These are phyloP conservation scores for Phytophthora constricta DNA, from an alignment of 352 stramenopile species.

Conservation along the genomic window DNA sequence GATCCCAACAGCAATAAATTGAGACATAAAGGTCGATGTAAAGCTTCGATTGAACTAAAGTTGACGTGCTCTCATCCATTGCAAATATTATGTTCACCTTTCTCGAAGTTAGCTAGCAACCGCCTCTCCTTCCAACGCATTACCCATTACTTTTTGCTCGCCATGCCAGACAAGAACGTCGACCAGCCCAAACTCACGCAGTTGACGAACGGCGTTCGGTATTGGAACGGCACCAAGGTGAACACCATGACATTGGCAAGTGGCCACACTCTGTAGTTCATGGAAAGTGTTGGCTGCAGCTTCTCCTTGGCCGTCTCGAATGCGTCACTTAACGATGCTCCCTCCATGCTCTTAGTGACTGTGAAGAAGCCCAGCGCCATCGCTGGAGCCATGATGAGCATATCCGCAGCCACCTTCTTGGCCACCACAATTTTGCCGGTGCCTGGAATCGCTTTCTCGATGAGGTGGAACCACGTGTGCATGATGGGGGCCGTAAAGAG, in stretches of 20 bases:
- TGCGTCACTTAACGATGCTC: constrained; percentile 37
- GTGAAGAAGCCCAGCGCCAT: constrained; percentile 55
- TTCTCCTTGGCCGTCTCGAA: constrained; percentile 46
- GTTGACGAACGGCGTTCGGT: constrained; percentile 61
- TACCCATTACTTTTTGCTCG: constrained; percentile 41
- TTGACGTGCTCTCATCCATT: no score
- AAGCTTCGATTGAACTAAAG: no score
- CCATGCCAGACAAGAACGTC: constrained; percentile 54
- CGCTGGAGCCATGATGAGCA: constrained; percentile 48
- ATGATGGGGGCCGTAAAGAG: constrained; percentile 86
- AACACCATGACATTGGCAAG: constrained; percentile 59
- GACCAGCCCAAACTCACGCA: constrained; percentile 61
- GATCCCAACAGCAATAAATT: no score
- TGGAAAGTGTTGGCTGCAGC: constrained; percentile 40
- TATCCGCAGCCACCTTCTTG: constrained; percentile 54
- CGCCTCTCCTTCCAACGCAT: no score
- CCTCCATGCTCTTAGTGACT: constrained; percentile 49
- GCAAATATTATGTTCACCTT: no score
- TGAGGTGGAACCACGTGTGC: constrained; percentile 90
- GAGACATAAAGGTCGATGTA: no score
- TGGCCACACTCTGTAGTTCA: constrained; percentile 62
- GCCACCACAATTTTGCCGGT: constrained; percentile 33
- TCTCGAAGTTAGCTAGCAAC: no score
- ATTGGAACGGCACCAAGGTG: constrained; percentile 53
- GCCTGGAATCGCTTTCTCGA: constrained; percentile 63